Conservation (phyloP, 495 filamentous ascomycete genomes). For the Astrothelium macrocarpum region DNA sequence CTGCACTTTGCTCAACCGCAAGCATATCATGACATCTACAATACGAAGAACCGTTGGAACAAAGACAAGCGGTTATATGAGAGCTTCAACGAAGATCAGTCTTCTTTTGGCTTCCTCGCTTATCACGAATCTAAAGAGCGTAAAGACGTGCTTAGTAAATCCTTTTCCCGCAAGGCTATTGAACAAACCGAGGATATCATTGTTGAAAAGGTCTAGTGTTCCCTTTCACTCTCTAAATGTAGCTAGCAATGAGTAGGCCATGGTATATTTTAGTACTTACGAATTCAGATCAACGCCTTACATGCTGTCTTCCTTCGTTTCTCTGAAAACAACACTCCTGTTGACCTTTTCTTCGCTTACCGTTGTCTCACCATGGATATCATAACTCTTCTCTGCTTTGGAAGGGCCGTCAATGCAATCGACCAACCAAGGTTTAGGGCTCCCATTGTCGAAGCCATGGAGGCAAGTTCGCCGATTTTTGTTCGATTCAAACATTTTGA, state of each 20-base stretch:
- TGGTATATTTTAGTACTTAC: too few relatives aligned
- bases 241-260: not conserved
- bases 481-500: constrained; percentile 30
- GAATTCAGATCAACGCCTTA: constrained; percentile 20
- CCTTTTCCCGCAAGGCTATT: constrained; percentile 33
- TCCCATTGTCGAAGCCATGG: constrained; percentile 29
- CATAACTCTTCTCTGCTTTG: constrained; percentile 35
- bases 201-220: constrained; percentile 28
- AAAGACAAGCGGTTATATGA: constrained; percentile 32
- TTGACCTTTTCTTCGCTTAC: constrained; percentile 31
- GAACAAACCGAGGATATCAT: constrained; percentile 29
- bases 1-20: constrained; percentile 36
- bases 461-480: constrained; percentile 17
- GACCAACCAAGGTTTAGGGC: constrained; percentile 27
- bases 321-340: constrained; percentile 7
- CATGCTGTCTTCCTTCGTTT: constrained; percentile 18
- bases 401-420: constrained; percentile 25
- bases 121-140: constrained; percentile 32
- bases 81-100: constrained; percentile 29
- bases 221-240: not conserved
- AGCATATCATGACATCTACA: constrained; percentile 36
- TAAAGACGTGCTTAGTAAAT: constrained; percentile 29
- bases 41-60: constrained; percentile 26
- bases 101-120: constrained; percentile 29
- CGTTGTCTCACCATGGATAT: constrained; percentile 35